Conservation (phyloP, 2,329 filamentous ascomycete species). For the Pseudogymnoascus sp. region DNA sequence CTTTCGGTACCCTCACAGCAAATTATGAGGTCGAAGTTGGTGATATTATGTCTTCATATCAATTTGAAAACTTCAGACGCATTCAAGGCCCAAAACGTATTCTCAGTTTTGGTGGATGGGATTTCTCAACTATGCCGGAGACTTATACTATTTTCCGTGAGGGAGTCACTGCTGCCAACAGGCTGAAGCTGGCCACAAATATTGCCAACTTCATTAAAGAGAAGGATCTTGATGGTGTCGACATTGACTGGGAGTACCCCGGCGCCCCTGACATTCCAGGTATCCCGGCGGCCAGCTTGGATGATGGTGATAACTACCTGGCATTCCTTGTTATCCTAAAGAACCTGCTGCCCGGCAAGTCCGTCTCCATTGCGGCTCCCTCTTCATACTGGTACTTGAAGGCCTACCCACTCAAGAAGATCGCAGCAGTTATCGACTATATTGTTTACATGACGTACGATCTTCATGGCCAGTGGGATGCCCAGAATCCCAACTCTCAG, state of each 20-base stretch:
- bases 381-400: slow-evolving; percentile 36
- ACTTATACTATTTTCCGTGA: slow-evolving; percentile 35
- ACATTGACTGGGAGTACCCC: slow-evolving; percentile 31
- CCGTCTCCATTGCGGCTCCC: slow-evolving; percentile 30
- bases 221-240: slow-evolving; percentile 28
- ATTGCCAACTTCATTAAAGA: slow-evolving; percentile 30
- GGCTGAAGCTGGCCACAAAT: slow-evolving; percentile 28
- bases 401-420: slow-evolving; percentile 30
- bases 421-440: slow-evolving; percentile 28
- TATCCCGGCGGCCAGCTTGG: too few species aligned
- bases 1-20: slow-evolving; percentile 30
- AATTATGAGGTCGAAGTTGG: slow-evolving; percentile 28
- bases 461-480: slow-evolving; percentile 37
- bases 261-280: slow-evolving; percentile 22
- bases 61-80: slow-evolving; percentile 31
- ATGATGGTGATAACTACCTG: slow-evolving; percentile 29
- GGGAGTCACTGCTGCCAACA: slow-evolving; percentile 30
- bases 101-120: slow-evolving; percentile 40
- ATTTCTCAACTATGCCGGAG: slow-evolving; percentile 32
- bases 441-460: slow-evolving; percentile 23
- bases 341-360: slow-evolving; percentile 22
- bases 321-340: slow-evolving; percentile 27
- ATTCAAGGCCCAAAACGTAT: slow-evolving; percentile 32
- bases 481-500: slow-evolving; percentile 25
- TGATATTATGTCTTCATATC: slow-evolving; percentile 18